These are phyloP conservation scores for Hymenoscyphus salicellus DNA, from an alignment of 2,329 filamentous ascomycete genomes.

Conservation along the genomic window DNA sequence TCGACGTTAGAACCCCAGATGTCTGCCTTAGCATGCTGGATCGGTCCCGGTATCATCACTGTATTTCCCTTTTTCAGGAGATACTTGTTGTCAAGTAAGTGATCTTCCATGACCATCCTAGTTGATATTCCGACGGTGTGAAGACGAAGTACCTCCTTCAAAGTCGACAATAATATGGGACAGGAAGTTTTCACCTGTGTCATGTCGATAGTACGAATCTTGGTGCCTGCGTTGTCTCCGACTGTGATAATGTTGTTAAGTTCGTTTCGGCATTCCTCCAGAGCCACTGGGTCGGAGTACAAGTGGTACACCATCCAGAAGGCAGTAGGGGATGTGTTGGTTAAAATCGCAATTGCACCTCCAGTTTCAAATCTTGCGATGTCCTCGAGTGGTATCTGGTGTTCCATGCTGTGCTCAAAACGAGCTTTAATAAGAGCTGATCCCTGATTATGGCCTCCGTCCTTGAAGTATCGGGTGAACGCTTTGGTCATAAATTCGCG, in stretches of 20 bases:
- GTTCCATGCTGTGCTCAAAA: conserved; percentile 34
- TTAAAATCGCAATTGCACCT: conserved; percentile 40
- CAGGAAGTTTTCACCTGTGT: conserved; percentile 29
- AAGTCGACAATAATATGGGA: conserved; percentile 40
- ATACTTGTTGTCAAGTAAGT: conserved; percentile 34
- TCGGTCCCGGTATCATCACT: conserved; percentile 38
- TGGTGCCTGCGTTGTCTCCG: neutral
- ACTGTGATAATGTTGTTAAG: neutral
- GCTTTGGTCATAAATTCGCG: conserved; percentile 38
- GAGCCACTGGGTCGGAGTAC: conserved; percentile 34
- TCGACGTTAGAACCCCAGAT: conserved; percentile 37
- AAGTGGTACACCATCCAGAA: conserved; percentile 44
- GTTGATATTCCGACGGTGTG: conserved; percentile 39
- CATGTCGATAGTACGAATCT: conserved; percentile 6
- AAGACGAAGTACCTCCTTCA: conserved; percentile 43
- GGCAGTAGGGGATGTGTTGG: conserved; percentile 40
- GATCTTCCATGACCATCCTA: conserved; percentile 39
- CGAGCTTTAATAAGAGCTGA: conserved; percentile 40
- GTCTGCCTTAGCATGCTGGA: conserved; percentile 34
- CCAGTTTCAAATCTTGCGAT: conserved; percentile 44
- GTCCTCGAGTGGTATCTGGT: conserved; percentile 38
- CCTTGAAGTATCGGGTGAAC: conserved; percentile 42
- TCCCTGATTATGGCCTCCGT: conserved; percentile 39
- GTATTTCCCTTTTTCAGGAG: conserved; percentile 38
- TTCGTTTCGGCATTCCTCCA: conserved; percentile 33